These are phyloP conservation scores for Candida caryicola DNA, from an alignment of 805 yeast genomes.

Conservation along the genomic window DNA sequence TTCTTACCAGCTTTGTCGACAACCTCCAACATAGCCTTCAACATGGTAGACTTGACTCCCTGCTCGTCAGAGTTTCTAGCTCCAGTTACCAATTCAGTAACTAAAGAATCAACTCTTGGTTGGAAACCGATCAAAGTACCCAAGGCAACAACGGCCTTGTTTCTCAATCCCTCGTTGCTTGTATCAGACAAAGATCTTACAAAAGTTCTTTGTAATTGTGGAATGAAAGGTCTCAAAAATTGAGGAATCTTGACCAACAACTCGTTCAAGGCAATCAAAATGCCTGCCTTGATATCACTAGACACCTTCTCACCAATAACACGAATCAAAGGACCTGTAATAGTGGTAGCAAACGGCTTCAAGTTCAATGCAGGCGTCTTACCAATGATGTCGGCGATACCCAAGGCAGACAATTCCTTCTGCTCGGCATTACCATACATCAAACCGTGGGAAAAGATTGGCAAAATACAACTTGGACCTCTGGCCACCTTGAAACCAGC, in stretches of 20 bases:
- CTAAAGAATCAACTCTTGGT: slow-evolving; percentile 91
- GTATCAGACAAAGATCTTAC: slow-evolving; percentile 86
- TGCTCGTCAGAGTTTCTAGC: slow-evolving; percentile 61
- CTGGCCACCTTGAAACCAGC: slow-evolving; percentile 73
- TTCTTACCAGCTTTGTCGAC: slow-evolving; percentile 75
- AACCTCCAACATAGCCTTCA: slow-evolving; percentile 80
- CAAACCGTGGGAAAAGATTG: slow-evolving; percentile 89
- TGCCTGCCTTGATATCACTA: slow-evolving; percentile 92
- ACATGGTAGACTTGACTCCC: slow-evolving; percentile 82
- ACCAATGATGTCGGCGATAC: slow-evolving; percentile 81
- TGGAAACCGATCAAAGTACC: slow-evolving; percentile 86
- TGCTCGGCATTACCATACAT: slow-evolving; percentile 88
- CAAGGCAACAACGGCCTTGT: slow-evolving; percentile 84
- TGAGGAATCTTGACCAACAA: slow-evolving; percentile 82
- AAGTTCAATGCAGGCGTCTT: slow-evolving; percentile 81
- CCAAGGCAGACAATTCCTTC: slow-evolving; percentile 83
- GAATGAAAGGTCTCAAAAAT: slow-evolving; percentile 90
- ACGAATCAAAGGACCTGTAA: slow-evolving; percentile 97
- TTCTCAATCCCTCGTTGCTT: slow-evolving; percentile 65
- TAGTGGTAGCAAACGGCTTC: slow-evolving; percentile 84
- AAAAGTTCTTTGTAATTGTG: slow-evolving; percentile 95
- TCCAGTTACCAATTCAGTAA: slow-evolving; percentile 76
- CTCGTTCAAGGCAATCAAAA: slow-evolving; percentile 76
- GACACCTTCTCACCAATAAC: slow-evolving; percentile 94
- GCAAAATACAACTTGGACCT: slow-evolving; percentile 85